Evolutionary conservation across 169 alveolate genomes (phyloP).

Genomic region (Eimeria brunetti): DNA sequence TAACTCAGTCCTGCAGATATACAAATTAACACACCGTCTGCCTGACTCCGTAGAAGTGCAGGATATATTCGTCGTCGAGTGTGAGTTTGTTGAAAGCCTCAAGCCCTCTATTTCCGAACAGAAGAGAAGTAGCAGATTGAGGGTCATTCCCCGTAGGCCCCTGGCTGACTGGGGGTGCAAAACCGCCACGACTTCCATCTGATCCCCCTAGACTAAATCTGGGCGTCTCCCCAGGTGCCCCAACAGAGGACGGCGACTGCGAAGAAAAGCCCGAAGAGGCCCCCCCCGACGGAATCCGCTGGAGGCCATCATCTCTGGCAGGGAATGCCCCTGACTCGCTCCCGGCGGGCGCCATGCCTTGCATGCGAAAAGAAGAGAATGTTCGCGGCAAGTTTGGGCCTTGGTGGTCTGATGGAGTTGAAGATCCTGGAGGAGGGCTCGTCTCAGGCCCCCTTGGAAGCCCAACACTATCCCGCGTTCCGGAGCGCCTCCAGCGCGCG

Average conservation of each 20-base stretch:
- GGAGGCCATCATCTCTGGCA: slow-evolving; percentile 21
- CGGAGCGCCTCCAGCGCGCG: slow-evolving; percentile 70
- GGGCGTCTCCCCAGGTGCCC: slow-evolving; percentile 16
- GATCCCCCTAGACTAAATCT: neutral
- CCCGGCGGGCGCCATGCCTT: neutral
- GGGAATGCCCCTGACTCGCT: slow-evolving; percentile 31
- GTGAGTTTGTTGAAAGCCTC: slow-evolving; percentile 65
- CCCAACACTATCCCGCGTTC: slow-evolving; percentile 47
- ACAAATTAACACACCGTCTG: slow-evolving; percentile 55
- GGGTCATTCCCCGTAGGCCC: slow-evolving; percentile 45
- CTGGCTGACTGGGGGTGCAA: slow-evolving; percentile 24
- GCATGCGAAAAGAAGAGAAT: slow-evolving; percentile 19
- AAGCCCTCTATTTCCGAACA: slow-evolving; percentile 60
- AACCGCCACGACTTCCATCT: slow-evolving; percentile 16
- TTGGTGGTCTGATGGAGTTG: slow-evolving; percentile 36
- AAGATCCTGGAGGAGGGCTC: slow-evolving; percentile 27
- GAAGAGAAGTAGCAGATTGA: slow-evolving; percentile 12
- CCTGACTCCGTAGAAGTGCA: slow-evolving; percentile 76
- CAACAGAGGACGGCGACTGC: slow-evolving; percentile 24
- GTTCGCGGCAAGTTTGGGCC: slow-evolving; percentile 1
- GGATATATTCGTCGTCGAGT: slow-evolving; percentile 67
- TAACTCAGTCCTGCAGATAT: neutral
- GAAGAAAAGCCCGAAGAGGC: slow-evolving; percentile 30
- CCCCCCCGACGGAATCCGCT: neutral
- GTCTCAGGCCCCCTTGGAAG: slow-evolving; percentile 38